Evolutionary conservation across 1,139 yeast genomes (phyloP), one percentile per base, ranked within the genome.

Genomic region (Diutina siamensis): DNA sequence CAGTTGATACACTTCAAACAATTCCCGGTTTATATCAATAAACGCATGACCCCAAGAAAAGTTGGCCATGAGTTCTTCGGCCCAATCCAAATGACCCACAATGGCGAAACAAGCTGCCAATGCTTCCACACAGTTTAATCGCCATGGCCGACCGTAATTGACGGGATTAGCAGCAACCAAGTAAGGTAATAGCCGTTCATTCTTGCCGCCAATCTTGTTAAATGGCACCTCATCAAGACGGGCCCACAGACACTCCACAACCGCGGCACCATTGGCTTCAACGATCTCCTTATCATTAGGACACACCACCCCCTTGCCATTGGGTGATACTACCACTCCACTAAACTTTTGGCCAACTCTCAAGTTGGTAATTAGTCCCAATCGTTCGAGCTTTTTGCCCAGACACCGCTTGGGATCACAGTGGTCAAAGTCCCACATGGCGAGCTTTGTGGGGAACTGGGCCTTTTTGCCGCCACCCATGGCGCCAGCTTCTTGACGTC

Each of bases 211-310:
- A 49, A 92, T 89, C 57, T 84, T 86, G 51, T 72, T 68, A 62
- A 92, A 92, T 1, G 98, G 98, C n/a, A 92, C 80, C 60, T 92
- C 98, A 48, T 88, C 95, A 20, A 94, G 62, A 50, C 97, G 68
- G 0, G 98, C 98, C 99, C 99, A 92, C 1, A 97, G 88, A 63
- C 97, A 92, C 60, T 92, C 99, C 1, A 92, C 98, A 8, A 92
- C 98, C 0, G 98, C 96, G 12, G 89, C 94, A 32, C 99, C 99
- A 46, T 70, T 63, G 40, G 71, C 70, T 55, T 84, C 95, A 0
- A 89, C 95, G 18, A 86, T 71, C 47, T 78, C 86, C 38, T 65
- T 58, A 61, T 92, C 99, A 53, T 85, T 71, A 0, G 98, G 98
- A 61, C 96, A 87, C 1, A 92, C 97, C 1, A 88, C 94, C 3